Conservation (phyloP, 1,139 yeast species). For the Starmera stellimalicola region DNA sequence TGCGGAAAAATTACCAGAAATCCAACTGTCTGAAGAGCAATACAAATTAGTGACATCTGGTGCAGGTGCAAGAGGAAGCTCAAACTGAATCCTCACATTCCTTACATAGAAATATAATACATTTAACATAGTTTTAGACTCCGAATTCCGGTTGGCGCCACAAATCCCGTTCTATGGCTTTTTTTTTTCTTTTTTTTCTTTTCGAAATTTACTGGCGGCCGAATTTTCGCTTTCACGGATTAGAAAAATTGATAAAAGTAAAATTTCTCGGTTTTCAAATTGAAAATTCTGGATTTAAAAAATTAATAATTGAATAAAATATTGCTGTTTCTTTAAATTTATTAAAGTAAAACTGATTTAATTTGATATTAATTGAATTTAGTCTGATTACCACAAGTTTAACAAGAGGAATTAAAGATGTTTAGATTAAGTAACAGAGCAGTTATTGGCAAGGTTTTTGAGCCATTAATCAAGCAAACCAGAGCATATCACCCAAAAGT, state of each 20-base stretch:
- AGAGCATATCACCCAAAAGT: conserved; percentile 60
- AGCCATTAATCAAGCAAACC: conserved; percentile 17
- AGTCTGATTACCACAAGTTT: not conserved
- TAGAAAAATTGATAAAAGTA: too few relatives aligned
- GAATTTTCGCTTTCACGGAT: too few relatives aligned
- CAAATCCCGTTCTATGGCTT: too few relatives aligned
- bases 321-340: too few relatives aligned
- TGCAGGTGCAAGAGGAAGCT: conserved; percentile 75
- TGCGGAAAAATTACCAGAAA: conserved; percentile 42
- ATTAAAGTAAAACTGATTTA: not conserved
- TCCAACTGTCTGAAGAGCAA: conserved; percentile 48
- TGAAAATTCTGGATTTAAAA: too few relatives aligned
- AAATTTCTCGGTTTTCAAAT: too few relatives aligned
- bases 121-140: not conserved
- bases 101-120: not conserved
- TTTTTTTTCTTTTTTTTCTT: not conserved
- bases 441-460: conserved; percentile 9
- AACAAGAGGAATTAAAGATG: conserved; percentile 7
- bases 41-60: conserved; percentile 60
- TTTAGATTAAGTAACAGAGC: conserved; percentile 13
- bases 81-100: conserved; percentile 13
- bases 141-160: too few relatives aligned
- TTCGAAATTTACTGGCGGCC: too few relatives aligned
- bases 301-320: too few relatives aligned
- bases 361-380: too few relatives aligned